Base-by-base conservation (phyloP, 2,329 filamentous ascomycete species). In the Dendrostoma leiphaemia region DNA sequence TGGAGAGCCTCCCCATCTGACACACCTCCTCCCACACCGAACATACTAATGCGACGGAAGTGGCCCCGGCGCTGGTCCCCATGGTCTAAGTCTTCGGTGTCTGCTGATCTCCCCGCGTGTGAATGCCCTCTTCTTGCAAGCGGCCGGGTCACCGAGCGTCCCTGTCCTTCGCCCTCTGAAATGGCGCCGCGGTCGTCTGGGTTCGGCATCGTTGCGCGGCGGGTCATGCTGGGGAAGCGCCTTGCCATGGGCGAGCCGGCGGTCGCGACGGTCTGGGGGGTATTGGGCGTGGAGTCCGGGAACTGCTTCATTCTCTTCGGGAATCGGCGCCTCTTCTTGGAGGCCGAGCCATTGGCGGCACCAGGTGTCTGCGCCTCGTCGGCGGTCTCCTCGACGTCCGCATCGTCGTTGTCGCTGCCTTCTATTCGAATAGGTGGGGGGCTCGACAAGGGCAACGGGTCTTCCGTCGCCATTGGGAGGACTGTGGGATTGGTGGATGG, bases 361-460 rank as follows among this genome's bases (percentile, higher is more conserved):
- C 44, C 44, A 23, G 48, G 40, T n/a, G 71, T 64, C 17, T 73
- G 73, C n/a, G 79, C 80, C 65, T 96, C 92, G 49, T 91, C 90
- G 0, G 86, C 89, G 41, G 91, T 96, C 66, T 94, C 90, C 67
- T 96, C 92, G 1, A 87, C 90, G 67, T 94, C 90, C 1, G 88
- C 86, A 64, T 89, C 56, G 21, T 58, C 86, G 13, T 78, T 84
- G 67, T 92, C 90, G 67, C 85, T 89, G 19, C 83, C 84, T 58
- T 79, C 80, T 56, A 81, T 80, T 24, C 74, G 74, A 40, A 76
- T 24, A n/a, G 44, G 29, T 32, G 29, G 29, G 47, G 54, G 48
- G 23, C 40, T 44, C 71, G 8, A 67, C 68, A 43, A 29, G 29
- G 56, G 48, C 28, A 55, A 32, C 44, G 56, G 56, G 21, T 44